A percentile compares a stretch with the other conserved stretches of the same genome.
phyloP scores from a whole-genome alignment of 139 green algal genomes.

The Zygnema cylindricum region DNA sequence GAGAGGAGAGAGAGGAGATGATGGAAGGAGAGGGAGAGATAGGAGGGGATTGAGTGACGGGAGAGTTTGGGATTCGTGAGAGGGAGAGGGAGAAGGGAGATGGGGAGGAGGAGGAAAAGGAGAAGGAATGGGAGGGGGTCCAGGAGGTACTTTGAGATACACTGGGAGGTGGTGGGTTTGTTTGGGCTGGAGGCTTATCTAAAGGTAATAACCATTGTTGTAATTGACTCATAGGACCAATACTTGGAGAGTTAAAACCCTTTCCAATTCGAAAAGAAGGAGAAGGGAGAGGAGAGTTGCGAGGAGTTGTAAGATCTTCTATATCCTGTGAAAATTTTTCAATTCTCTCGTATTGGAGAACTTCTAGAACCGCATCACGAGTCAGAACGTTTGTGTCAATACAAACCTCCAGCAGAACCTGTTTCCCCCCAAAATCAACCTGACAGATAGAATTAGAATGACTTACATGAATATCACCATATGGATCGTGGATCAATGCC shows the following conservation, averaged over 20 bases:
- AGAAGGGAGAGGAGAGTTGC: background rate
- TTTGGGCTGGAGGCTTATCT: background rate
- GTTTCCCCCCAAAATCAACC: background rate
- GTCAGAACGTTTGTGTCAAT: background rate
- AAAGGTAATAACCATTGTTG: conserved; percentile 24
- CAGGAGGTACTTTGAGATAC: background rate
- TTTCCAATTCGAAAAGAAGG: background rate
- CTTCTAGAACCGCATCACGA: conserved; percentile 39
- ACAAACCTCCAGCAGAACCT: conserved; percentile 38
- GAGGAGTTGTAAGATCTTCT: background rate
- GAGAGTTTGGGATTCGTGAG: background rate
- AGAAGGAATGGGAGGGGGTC: background rate
- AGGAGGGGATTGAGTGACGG: background rate
- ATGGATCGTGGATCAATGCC: no score
- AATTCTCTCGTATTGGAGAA: conserved; percentile 52
- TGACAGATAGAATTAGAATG: background rate
- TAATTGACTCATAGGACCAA: background rate
- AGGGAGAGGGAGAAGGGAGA: background rate
- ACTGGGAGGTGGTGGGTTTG: background rate
- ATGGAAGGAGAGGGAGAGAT: background rate
- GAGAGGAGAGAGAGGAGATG: background rate
- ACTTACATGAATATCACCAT: conserved; percentile 3
- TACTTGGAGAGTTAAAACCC: background rate
- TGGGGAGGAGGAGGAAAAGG: conserved; percentile 23
- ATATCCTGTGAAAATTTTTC: background rate